Percentiles rank a stretch among this genome's conserved stretches.
phyloP scores from a whole-genome alignment of 805 yeast genomes.

The Yarrowia yakushimensis region DNA sequence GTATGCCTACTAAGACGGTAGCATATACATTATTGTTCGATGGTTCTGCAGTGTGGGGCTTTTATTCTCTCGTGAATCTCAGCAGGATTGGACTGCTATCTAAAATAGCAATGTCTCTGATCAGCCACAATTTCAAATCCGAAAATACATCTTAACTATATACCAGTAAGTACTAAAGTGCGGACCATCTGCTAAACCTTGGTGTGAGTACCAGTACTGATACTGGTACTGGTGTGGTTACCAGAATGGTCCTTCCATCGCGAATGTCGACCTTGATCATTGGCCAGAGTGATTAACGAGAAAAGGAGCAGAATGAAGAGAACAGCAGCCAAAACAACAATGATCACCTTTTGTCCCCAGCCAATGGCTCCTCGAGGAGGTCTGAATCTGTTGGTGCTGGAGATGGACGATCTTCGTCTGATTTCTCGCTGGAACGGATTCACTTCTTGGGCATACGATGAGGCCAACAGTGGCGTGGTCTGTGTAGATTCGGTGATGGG shows the following conservation, averaged over 20 bases:
- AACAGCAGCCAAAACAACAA: constrained; percentile 2
- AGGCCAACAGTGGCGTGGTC: constrained; percentile 11
- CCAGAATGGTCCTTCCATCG: constrained; percentile 12
- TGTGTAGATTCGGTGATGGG: constrained; percentile 10
- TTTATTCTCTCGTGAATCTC: no score
- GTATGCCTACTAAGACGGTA: no score
- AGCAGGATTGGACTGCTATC: no score
- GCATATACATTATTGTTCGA: no score
- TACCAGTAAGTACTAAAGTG: no score
- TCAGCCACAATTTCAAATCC: neutral
- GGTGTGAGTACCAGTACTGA: neutral
- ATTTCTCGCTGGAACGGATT: constrained; percentile 22
- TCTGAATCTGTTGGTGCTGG: neutral
- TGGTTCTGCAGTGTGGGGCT: no score
- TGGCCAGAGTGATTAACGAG: neutral
- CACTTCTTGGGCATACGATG: constrained; percentile 10
- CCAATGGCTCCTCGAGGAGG: constrained; percentile 6
- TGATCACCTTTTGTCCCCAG: constrained; percentile 12
- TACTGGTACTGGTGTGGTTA: no score
- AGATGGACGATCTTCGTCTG: constrained; percentile 22
- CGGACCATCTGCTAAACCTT: neutral
- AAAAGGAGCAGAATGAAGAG: constrained; percentile 9
- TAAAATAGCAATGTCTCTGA: neutral
- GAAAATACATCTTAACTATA: neutral
- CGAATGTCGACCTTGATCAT: constrained; percentile 8